Evolutionary conservation across 352 stramenopile species (phyloP), one percentile per base, ranked within the genome.

Genomic region (Phytopythium oedochilum): DNA sequence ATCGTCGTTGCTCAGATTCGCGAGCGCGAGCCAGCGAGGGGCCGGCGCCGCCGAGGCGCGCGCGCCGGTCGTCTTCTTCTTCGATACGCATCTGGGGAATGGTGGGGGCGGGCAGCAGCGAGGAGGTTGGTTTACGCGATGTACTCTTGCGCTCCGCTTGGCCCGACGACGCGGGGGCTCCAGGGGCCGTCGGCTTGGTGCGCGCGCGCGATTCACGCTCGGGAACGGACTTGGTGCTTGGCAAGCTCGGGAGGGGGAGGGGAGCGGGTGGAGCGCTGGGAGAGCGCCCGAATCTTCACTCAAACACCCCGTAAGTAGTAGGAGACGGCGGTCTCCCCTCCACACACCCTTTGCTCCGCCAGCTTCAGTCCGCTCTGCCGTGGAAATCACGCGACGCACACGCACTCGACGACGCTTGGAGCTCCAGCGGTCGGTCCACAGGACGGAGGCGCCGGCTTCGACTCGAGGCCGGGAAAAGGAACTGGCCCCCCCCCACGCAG

Each of bases 1-100:
- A 70, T 70, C 65, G 64, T 72, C 64, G 65, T 70, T 70, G 65
- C 61, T 54, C 47, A 54, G 23, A 20, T 38, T 51, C 44, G 44
- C 44, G 44, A 26, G 44, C 44, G 42, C 42, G 44, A 51, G 44
- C 44, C 44, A n/a, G 44, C 44, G 43, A 25, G 10, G 44, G 18
- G 26, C 43, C 18, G n/a, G 18, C 5, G 20, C 6, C 28, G 23
- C 20, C 3, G 43, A 18, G 3, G 26, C 7, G 10, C 17, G 45
- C 17, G 26, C 15, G 29, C 45, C n/a, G 28, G 15, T 48, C 42
- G 32, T 50, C 23, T 49, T 50, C 44, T 51, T 48, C 42, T 52
- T 52, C 47, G 47, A 54, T 34, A 54, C 32, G 47, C 47, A 54
- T 36, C 28, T 52, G 28, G 45, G 8, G 28, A 48, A 25, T 54